Evolutionary conservation across 495 filamentous ascomycete species (phyloP).

Genomic region (Symbiotaphrina buchneri): DNA sequence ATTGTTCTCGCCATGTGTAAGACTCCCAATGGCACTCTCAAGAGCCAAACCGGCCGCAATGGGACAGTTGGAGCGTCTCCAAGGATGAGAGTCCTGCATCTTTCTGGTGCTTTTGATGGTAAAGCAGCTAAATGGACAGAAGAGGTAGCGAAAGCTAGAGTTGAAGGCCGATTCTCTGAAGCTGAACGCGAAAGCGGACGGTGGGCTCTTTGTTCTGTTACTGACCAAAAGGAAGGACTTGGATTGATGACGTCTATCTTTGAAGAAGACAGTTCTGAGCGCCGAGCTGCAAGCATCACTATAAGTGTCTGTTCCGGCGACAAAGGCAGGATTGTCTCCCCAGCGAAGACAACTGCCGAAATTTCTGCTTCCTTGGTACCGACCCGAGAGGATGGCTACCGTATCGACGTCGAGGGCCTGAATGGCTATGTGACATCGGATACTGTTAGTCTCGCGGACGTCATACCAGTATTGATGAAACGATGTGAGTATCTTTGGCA

Average conservation of each 20-base stretch:
- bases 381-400: slow-evolving; percentile 26
- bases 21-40: not conserved
- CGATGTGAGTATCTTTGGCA: slow-evolving; percentile 26
- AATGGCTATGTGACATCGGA: slow-evolving; percentile 19
- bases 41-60: not conserved
- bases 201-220: slow-evolving; percentile 54
- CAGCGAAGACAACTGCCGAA: not conserved
- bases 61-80: not conserved
- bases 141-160: slow-evolving; percentile 65
- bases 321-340: not conserved
- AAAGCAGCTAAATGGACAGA: slow-evolving; percentile 58
- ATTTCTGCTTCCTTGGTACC: not conserved
- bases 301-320: slow-evolving; percentile 2
- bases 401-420: slow-evolving; percentile 32
- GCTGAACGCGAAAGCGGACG: slow-evolving; percentile 51
- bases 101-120: slow-evolving; percentile 59
- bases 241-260: slow-evolving; percentile 54
- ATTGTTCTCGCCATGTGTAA: no score
- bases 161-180: slow-evolving; percentile 67
- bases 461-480: slow-evolving; percentile 44
- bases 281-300: slow-evolving; percentile 4
- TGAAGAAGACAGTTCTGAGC: slow-evolving; percentile 32
- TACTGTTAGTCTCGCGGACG: slow-evolving; percentile 38
- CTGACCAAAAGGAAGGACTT: slow-evolving; percentile 31
- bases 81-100: slow-evolving; percentile 35